These are phyloP conservation scores for Bromus sterilis DNA, from an alignment of 176 grass and related monocot species.

Conservation along the genomic window DNA sequence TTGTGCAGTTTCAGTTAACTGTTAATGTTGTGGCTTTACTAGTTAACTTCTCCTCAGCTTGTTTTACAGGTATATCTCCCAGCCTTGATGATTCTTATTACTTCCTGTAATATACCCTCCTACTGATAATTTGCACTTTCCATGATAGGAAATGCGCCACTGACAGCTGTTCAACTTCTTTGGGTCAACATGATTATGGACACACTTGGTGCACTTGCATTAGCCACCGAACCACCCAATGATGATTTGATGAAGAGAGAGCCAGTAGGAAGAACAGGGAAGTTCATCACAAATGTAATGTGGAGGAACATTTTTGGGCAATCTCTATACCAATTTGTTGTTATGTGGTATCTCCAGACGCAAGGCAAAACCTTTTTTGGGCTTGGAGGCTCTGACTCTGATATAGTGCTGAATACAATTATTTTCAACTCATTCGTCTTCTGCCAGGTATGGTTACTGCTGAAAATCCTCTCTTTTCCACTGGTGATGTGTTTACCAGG, in stretches of 20 bases:
- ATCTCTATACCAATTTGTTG: conserved; percentile 71
- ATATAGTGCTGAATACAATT: conserved; percentile 78
- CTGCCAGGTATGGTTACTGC: conserved; percentile 66
- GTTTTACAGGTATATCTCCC: conserved; percentile 62
- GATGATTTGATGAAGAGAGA: conserved; percentile 79
- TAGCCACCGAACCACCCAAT: conserved; percentile 90
- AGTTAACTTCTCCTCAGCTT: conserved; percentile 94
- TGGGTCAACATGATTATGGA: conserved; percentile 99
- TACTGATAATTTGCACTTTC: conserved; percentile 16
- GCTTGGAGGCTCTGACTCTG: conserved; percentile 37
- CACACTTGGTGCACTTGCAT: conserved; percentile 82
- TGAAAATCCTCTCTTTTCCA: background rate
- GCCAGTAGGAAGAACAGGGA: conserved; percentile 90
- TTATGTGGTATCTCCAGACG: conserved; percentile 93
- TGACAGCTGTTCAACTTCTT: conserved; percentile 93
- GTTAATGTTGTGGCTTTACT: conserved; percentile 88
- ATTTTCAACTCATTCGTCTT: conserved; percentile 99
- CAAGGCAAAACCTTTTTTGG: conserved; percentile 63
- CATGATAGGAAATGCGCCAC: conserved; percentile 70
- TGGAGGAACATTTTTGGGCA: conserved; percentile 97
- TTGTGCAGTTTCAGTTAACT: conserved; percentile 96
- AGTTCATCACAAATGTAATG: conserved; percentile 90
- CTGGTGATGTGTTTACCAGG: background rate
- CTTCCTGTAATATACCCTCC: background rate
- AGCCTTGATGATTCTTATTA: background rate